These are phyloP conservation scores for Claviceps arundinis DNA, from an alignment of 2,329 filamentous ascomycete genomes.

Conservation along the genomic window DNA sequence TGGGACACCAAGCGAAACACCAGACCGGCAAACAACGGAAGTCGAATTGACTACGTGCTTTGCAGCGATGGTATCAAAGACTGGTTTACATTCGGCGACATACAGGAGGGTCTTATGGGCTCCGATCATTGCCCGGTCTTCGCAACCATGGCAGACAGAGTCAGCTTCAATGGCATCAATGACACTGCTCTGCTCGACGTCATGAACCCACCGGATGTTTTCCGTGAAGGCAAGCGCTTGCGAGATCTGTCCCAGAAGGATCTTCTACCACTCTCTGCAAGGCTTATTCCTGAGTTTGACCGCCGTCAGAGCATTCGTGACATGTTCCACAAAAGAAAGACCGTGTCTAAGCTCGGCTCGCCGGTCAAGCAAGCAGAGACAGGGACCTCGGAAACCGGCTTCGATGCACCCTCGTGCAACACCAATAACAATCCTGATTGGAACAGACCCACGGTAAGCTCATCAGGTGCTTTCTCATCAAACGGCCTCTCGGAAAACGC, in stretches of 20 bases:
- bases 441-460: background rate
- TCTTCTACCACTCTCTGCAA: conserved; percentile 62
- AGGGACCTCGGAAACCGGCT: background rate
- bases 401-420: background rate
- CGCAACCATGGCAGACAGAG: conserved; percentile 52
- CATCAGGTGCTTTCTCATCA: background rate
- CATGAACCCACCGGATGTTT: conserved; percentile 65
- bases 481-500: background rate
- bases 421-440: background rate
- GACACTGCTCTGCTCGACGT: conserved; percentile 51
- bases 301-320: conserved; percentile 75
- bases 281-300: conserved; percentile 77
- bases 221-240: conserved; percentile 50
- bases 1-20: conserved; percentile 94
- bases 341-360: background rate
- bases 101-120: conserved; percentile 86
- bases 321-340: conserved; percentile 54
- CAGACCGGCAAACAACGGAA: conserved; percentile 88
- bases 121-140: conserved; percentile 96
- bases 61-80: conserved; percentile 65
- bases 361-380: background rate
- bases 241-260: conserved; percentile 55
- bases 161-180: conserved; percentile 33
- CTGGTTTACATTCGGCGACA: conserved; percentile 72
- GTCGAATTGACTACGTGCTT: conserved; percentile 85